Evolutionary conservation across 331 rosid genomes (phyloP).

Genomic region (Prunus yedoensis): DNA sequence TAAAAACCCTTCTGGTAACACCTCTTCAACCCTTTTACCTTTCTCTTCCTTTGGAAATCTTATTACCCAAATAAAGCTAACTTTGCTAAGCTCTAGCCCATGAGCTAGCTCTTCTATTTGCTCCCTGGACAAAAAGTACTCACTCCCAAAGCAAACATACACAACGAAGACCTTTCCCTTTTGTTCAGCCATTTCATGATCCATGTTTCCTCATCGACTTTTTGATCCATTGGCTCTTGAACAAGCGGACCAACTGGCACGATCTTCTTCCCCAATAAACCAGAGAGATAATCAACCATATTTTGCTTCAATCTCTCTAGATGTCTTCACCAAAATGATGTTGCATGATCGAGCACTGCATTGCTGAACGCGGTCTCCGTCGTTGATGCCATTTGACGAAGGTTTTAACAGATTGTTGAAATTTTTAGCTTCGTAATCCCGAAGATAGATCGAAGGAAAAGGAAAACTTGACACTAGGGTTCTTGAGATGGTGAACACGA

Average conservation of each 20-base stretch:
- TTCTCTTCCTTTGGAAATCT: constrained; percentile 21
- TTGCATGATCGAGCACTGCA: constrained; percentile 15
- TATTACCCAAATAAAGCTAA: constrained; percentile 30
- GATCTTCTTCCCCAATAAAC: constrained; percentile 17
- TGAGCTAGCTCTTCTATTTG: constrained; percentile 22
- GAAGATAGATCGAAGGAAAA: background rate
- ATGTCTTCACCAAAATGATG: constrained; percentile 13
- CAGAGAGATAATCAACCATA: constrained; percentile 23
- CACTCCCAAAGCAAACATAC: constrained; percentile 31
- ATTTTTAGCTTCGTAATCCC: background rate
- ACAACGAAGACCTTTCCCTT: constrained; percentile 22
- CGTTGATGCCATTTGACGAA: background rate
- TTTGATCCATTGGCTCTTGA: background rate
- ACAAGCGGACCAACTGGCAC: constrained; percentile 26
- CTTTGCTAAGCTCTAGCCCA: background rate
- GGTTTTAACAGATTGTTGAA: background rate
- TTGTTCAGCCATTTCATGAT: constrained; percentile 15
- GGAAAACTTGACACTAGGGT: constrained; percentile 11
- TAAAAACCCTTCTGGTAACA: constrained; percentile 22
- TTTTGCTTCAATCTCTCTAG: constrained; percentile 21
- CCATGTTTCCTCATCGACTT: background rate
- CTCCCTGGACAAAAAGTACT: constrained; percentile 18
- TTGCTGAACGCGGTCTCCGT: background rate
- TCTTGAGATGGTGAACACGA: background rate
- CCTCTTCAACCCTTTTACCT: background rate